These are phyloP conservation scores for Trichoderma koningiopsis DNA, from an alignment of 2,329 filamentous ascomycete genomes.

Conservation along the genomic window DNA sequence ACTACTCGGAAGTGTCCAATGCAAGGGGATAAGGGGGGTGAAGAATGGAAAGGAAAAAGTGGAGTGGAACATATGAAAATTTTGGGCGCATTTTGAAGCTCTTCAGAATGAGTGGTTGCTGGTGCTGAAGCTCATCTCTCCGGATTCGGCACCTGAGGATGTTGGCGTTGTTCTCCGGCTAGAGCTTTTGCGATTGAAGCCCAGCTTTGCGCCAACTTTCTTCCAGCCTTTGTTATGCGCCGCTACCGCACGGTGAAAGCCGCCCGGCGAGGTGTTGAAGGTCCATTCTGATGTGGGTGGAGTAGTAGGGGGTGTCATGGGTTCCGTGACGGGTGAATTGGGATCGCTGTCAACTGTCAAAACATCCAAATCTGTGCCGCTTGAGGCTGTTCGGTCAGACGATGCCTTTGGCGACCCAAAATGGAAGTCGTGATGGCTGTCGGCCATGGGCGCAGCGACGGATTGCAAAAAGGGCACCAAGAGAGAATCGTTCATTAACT, in stretches of 20 bases:
- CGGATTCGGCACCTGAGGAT: slow-evolving; percentile 46
- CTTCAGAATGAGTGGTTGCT: slow-evolving; percentile 52
- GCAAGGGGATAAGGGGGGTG: neutral
- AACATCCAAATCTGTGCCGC: slow-evolving; percentile 52
- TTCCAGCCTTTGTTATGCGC: slow-evolving; percentile 64
- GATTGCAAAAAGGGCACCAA: slow-evolving; percentile 87
- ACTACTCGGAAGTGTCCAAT: slow-evolving; percentile 7
- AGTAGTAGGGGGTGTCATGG: slow-evolving; percentile 74
- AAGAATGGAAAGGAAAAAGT: neutral
- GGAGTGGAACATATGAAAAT: neutral
- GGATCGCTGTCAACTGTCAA: slow-evolving; percentile 67
- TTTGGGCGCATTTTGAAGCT: neutral
- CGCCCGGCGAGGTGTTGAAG: slow-evolving; percentile 55
- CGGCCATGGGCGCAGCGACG: slow-evolving; percentile 44
- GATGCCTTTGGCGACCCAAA: slow-evolving; percentile 48
- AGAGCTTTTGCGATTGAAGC: slow-evolving; percentile 56
- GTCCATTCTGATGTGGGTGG: slow-evolving; percentile 64
- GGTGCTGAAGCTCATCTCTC: slow-evolving; percentile 28
- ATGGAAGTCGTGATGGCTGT: slow-evolving; percentile 42
- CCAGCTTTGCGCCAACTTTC: slow-evolving; percentile 63
- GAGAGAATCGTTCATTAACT: slow-evolving; percentile 97
- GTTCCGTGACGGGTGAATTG: slow-evolving; percentile 61
- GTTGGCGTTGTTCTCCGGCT: slow-evolving; percentile 48
- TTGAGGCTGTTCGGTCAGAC: slow-evolving; percentile 46
- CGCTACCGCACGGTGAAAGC: slow-evolving; percentile 56